phyloP scores from a whole-genome alignment of 441 rosid species.

The Eruca vesicaria region DNA sequence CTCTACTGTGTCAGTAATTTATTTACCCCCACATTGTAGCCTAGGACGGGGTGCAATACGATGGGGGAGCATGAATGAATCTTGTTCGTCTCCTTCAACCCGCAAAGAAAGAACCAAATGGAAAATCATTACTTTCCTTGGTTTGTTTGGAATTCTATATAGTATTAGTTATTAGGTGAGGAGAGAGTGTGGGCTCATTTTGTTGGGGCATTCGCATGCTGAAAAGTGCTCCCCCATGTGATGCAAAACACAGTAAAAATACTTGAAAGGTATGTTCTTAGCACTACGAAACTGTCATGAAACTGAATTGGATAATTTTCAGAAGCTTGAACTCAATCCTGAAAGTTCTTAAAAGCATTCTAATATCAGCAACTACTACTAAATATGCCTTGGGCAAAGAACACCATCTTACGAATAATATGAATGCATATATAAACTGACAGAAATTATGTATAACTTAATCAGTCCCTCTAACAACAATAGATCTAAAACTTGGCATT shows the following conservation, averaged over 20 bases:
- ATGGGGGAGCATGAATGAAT: too few species aligned
- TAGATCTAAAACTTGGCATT: slow-evolving; percentile 3
- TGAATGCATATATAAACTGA: slow-evolving; percentile 3
- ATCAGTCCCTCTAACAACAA: slow-evolving; percentile 24
- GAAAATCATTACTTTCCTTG: too few species aligned
- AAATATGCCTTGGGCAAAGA: not conserved
- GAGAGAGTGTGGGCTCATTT: too few species aligned
- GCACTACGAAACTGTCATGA: not conserved
- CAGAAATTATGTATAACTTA: slow-evolving; percentile 1
- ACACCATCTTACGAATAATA: not conserved
- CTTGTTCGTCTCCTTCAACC: too few species aligned
- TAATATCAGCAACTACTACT: not conserved
- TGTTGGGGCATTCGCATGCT: too few species aligned
- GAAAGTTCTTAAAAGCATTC: not conserved
- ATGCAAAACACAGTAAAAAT: not conserved
- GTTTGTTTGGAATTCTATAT: too few species aligned
- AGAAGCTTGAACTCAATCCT: not conserved
- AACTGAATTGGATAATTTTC: not conserved
- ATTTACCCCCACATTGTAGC: too few species aligned
- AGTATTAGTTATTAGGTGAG: too few species aligned
- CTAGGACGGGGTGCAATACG: too few species aligned
- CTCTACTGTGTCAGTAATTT: too few species aligned
- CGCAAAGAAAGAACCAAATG: too few species aligned
- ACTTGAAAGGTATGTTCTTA: not conserved
- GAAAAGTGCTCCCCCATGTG: too few species aligned